phyloP scores from a whole-genome alignment of 2,329 filamentous ascomycete species.

The Alternaria angustiovoidea region DNA sequence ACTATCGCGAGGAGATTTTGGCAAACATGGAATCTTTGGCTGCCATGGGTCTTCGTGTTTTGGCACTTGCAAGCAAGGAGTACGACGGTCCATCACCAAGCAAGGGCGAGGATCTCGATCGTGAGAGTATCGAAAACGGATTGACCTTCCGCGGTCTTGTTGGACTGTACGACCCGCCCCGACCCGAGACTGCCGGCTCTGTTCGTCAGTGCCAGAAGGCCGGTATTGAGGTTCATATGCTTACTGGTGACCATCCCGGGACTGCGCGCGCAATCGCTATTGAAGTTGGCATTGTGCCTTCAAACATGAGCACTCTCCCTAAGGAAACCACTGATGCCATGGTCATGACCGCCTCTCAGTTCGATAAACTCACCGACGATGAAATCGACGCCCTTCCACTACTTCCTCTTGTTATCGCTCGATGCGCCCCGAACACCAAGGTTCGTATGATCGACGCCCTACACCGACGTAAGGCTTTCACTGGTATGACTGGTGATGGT shows the following conservation, averaged over 20 bases:
- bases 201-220: slow-evolving; percentile 46
- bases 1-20: slow-evolving; percentile 64
- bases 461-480: slow-evolving; percentile 52
- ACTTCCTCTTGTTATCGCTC: slow-evolving; percentile 55
- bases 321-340: slow-evolving; percentile 36
- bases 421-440: slow-evolving; percentile 56
- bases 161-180: slow-evolving; percentile 85
- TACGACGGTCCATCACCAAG: slow-evolving; percentile 52
- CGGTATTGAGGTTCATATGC: slow-evolving; percentile 56
- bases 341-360: slow-evolving; percentile 50
- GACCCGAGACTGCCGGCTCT: slow-evolving; percentile 73
- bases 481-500: slow-evolving; percentile 56
- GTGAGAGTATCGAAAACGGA: slow-evolving; percentile 69
- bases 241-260: slow-evolving; percentile 57
- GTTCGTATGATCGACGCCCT: slow-evolving; percentile 56
- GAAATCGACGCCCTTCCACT: slow-evolving; percentile 52
- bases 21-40: slow-evolving; percentile 73
- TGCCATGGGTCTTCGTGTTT: slow-evolving; percentile 71
- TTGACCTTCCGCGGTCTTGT: slow-evolving; percentile 79
- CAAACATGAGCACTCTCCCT: slow-evolving; percentile 50
- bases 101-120: slow-evolving; percentile 53
- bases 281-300: slow-evolving; percentile 55
- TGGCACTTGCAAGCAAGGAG: slow-evolving; percentile 67
- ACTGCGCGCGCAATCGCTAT: slow-evolving; percentile 57
- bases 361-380: slow-evolving; percentile 54